Evolutionary conservation across 495 filamentous ascomycete genomes (phyloP).

Genomic region (Aspergillus incahuasiensis): DNA sequence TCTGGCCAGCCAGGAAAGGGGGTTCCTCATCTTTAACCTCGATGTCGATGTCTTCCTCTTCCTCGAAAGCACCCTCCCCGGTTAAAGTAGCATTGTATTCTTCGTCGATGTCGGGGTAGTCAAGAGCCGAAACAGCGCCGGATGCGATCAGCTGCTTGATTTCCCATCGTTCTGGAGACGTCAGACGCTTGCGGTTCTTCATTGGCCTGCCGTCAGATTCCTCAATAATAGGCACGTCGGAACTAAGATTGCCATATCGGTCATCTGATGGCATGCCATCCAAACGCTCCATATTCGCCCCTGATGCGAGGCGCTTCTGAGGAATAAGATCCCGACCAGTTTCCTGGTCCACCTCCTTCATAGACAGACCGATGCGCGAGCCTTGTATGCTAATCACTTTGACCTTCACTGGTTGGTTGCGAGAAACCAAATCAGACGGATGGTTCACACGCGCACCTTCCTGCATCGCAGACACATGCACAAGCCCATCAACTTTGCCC

Average conservation of each 20-base stretch:
- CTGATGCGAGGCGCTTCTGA: conserved; percentile 76
- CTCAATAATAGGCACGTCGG: conserved; percentile 63
- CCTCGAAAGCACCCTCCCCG: conserved; percentile 83
- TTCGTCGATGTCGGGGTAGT: conserved; percentile 93
- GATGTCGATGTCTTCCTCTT: conserved; percentile 97
- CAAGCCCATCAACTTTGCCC: conserved; percentile 88
- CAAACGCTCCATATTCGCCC: conserved; percentile 83
- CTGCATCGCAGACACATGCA: conserved; percentile 93
- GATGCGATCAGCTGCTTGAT: conserved; percentile 95
- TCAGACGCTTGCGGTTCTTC: conserved; percentile 80
- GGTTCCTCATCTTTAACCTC: conserved; percentile 95
- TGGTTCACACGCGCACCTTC: conserved; percentile 86
- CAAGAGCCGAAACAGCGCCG: conserved; percentile 80
- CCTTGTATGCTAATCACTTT: conserved; percentile 88
- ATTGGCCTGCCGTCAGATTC: conserved; percentile 50
- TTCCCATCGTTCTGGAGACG: conserved; percentile 94
- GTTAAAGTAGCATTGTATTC: conserved; percentile 85
- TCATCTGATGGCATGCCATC: conserved; percentile 49
- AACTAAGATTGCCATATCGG: conserved; percentile 55
- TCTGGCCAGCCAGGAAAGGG: conserved; percentile 93
- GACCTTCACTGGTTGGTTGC: conserved; percentile 82
- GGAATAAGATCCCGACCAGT: conserved; percentile 83
- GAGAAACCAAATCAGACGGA: conserved; percentile 77
- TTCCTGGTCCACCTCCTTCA: conserved; percentile 95
- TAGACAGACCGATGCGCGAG: conserved; percentile 75